A percentile compares a stretch with the other conserved stretches of the same genome.
phyloP scores from a whole-genome alignment of 257 asterid species.

The Penstemon barbatus region DNA sequence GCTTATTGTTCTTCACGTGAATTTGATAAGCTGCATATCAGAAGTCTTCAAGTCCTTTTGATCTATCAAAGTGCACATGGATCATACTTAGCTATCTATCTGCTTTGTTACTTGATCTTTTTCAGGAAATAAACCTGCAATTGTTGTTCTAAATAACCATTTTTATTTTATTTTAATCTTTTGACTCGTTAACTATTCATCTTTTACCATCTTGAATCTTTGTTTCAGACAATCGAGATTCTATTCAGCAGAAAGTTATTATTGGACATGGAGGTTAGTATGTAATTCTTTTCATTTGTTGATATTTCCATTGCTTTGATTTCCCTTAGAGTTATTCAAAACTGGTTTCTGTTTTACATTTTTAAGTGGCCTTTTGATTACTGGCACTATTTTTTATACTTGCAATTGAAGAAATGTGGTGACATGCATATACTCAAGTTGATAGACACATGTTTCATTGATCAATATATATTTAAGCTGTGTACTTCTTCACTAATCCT shows the following conservation, averaged over 20 bases:
- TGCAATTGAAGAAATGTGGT: constrained; percentile 5
- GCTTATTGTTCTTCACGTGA: not conserved
- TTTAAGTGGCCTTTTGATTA: constrained; percentile 6
- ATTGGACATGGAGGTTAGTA: constrained; percentile 83
- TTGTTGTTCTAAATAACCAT: not conserved
- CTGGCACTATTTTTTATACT: not conserved
- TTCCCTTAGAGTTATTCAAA: constrained; percentile 1
- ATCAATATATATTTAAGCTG: not conserved
- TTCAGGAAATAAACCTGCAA: not conserved
- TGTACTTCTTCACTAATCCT: not conserved
- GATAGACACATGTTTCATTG: not conserved
- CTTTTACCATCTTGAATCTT: constrained; percentile 26
- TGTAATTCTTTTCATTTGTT: constrained; percentile 26
- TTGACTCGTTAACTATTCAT: not conserved
- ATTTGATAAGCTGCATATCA: not conserved
- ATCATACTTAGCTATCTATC: not conserved
- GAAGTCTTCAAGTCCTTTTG: not conserved
- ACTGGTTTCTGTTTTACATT: not conserved
- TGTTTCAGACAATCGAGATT: constrained; percentile 84
- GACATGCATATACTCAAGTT: not conserved
- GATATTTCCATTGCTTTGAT: not conserved
- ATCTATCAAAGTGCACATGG: not conserved
- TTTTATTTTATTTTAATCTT: not conserved
- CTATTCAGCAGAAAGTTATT: constrained; percentile 81
- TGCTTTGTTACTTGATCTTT: not conserved